phyloP scores from a whole-genome alignment of 352 stramenopile genomes.

The Achlya hypogyna region DNA sequence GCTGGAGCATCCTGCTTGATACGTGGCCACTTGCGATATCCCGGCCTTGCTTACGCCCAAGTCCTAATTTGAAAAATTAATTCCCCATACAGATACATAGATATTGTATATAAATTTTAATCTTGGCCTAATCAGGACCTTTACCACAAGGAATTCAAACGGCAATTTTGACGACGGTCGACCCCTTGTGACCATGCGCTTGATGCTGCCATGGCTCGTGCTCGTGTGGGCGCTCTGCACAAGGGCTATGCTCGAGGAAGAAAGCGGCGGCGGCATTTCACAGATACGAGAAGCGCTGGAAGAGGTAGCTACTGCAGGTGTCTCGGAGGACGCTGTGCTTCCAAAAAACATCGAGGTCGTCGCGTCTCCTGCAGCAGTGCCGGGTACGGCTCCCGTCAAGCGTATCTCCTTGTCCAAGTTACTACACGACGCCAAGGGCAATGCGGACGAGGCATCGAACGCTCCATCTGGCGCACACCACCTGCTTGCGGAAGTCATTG shows the following conservation, averaged over 20 bases:
- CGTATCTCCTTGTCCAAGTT: not conserved
- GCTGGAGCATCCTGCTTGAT: slow-evolving; percentile 28
- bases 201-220: no score
- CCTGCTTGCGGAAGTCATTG: not conserved
- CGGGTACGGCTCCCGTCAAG: not conserved
- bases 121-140: no score
- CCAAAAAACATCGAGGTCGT: not conserved
- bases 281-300: no score
- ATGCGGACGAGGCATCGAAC: not conserved
- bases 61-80: not conserved
- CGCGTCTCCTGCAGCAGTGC: no score
- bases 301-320: no score
- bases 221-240: no score
- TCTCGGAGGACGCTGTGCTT: not conserved
- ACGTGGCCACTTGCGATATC: not conserved
- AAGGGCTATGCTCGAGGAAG: no score
- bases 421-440: not conserved
- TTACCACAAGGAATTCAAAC: no score
- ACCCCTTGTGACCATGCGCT: no score
- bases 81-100: slow-evolving; percentile 24
- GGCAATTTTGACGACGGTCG: no score
- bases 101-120: no score
- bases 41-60: not conserved
- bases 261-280: no score
- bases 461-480: not conserved